Percentiles rank a stretch among this genome's conserved stretches.
phyloP scores from a whole-genome alignment of 2,329 filamentous ascomycete genomes.

The Aspergillus texensis region DNA sequence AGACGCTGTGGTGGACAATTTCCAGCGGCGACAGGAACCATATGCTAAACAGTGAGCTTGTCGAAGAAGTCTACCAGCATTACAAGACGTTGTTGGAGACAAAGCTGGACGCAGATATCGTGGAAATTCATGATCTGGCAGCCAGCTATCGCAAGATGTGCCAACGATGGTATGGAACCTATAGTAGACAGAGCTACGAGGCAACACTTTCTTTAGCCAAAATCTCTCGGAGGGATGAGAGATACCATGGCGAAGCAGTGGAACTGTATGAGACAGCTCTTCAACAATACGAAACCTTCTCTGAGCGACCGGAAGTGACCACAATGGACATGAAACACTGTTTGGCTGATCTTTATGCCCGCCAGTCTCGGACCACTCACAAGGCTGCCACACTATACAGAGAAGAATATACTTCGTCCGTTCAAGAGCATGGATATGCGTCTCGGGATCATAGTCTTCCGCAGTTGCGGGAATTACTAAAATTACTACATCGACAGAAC shows the following conservation, averaged over 20 bases:
- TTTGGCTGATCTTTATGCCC: background rate
- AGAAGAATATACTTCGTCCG: background rate
- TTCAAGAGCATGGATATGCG: background rate
- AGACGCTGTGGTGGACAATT: background rate
- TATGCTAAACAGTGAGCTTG: background rate
- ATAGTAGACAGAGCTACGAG: background rate
- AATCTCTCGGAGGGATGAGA: background rate
- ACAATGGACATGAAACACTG: background rate
- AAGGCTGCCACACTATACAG: slow-evolving; percentile 2
- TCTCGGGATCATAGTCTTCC: background rate
- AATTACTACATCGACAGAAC: background rate
- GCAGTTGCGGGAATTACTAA: background rate
- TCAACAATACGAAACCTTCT: background rate
- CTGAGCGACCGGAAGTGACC: background rate
- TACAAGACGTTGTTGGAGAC: slow-evolving; percentile 2
- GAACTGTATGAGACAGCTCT: background rate
- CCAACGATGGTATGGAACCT: background rate
- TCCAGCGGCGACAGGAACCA: background rate
- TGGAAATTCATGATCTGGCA: background rate
- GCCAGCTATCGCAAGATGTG: slow-evolving; percentile 3
- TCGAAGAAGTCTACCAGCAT: background rate
- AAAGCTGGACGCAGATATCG: background rate
- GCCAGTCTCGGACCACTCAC: background rate
- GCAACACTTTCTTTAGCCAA: background rate
- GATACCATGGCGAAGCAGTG: slow-evolving; percentile 3